Evolutionary conservation across 495 filamentous ascomycete species (phyloP).

Genomic region (Penicillium bovifimosum): DNA sequence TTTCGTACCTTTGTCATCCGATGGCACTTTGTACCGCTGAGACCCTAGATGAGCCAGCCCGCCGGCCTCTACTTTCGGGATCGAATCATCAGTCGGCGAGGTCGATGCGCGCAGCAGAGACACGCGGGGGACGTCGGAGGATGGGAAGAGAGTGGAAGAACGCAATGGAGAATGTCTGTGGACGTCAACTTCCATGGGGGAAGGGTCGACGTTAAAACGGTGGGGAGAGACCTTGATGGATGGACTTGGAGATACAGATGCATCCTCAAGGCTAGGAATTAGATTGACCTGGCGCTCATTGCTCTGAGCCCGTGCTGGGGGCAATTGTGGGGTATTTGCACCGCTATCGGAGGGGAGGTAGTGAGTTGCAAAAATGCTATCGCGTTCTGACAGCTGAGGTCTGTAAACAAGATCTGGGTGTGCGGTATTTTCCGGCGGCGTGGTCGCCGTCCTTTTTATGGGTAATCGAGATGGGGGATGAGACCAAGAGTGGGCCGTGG

Average conservation of each 20-base stretch:
- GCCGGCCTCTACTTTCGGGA: conserved; percentile 12
- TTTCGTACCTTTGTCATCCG: conserved; percentile 24
- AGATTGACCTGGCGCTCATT: conserved; percentile 28
- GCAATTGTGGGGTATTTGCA: conserved; percentile 45
- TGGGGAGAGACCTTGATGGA: conserved; percentile 35
- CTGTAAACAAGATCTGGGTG: conserved; percentile 27
- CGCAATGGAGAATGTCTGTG: conserved; percentile 34
- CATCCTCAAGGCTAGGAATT: conserved; percentile 31
- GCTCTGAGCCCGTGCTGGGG: conserved; percentile 30
- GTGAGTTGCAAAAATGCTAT: conserved; percentile 60
- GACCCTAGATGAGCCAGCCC: conserved; percentile 7
- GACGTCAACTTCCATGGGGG: conserved; percentile 44
- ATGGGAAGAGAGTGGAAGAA: conserved; percentile 28
- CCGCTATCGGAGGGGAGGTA: conserved; percentile 49
- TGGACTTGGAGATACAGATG: conserved; percentile 30
- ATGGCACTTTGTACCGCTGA: conserved; percentile 14
- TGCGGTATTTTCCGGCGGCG: conserved; percentile 25
- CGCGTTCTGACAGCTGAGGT: conserved; percentile 55
- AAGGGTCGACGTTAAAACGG: conserved; percentile 28
- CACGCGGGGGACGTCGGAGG: conserved; percentile 21
- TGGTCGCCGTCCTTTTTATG: conserved; percentile 36
- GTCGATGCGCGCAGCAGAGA: conserved; percentile 28
- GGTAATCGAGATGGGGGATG: conserved; percentile 25
- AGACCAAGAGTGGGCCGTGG: conserved; percentile 35
- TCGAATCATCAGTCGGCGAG: conserved; percentile 22